These are phyloP conservation scores for Suhomyces ambrosiae DNA, from an alignment of 1,139 yeast genomes.

Conservation along the genomic window DNA sequence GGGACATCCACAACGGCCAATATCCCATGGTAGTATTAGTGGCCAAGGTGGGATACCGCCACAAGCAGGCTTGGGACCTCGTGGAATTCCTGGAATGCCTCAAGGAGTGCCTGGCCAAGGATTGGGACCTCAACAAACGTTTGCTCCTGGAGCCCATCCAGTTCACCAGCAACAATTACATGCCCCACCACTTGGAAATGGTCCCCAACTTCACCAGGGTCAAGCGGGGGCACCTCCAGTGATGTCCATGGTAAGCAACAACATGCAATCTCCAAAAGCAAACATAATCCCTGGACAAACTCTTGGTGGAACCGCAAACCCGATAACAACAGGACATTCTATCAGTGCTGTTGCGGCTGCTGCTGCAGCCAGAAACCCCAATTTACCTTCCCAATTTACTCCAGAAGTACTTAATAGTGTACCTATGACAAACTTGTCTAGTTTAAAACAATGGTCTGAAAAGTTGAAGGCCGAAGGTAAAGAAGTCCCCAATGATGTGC, in stretches of 20 bases:
- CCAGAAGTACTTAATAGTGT: slow-evolving; percentile 21
- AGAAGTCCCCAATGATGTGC: slow-evolving; percentile 49
- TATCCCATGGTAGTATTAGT: slow-evolving; percentile 3
- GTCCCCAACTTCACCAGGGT: too few relatives aligned
- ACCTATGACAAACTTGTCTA: slow-evolving; percentile 18
- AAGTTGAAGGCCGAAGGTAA: slow-evolving; percentile 44
- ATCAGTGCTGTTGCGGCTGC: slow-evolving; percentile 11
- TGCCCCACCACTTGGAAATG: slow-evolving; percentile 1
- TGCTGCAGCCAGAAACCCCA: slow-evolving; percentile 12
- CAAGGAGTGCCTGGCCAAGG: neutral
- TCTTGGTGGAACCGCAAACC: too few relatives aligned
- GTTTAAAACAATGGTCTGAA: slow-evolving; percentile 58
- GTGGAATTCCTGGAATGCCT: neutral
- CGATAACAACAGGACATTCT: neutral
- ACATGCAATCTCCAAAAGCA: too few relatives aligned
- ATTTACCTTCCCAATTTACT: slow-evolving; percentile 20
- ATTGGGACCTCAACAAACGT: neutral
- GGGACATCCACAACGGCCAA: slow-evolving; percentile 2
- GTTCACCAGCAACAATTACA: slow-evolving; percentile 14
- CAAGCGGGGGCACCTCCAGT: neutral
- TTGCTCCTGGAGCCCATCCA: slow-evolving; percentile 9
- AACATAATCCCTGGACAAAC: too few relatives aligned
- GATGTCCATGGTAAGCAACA: neutral
- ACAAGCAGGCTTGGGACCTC: slow-evolving; percentile 1
- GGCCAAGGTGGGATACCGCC: slow-evolving; percentile 4